Evolutionary conservation across 345 rosid genomes (phyloP), one percentile per base, ranked within the genome.

Genomic region (Lenwebbia sp.): DNA sequence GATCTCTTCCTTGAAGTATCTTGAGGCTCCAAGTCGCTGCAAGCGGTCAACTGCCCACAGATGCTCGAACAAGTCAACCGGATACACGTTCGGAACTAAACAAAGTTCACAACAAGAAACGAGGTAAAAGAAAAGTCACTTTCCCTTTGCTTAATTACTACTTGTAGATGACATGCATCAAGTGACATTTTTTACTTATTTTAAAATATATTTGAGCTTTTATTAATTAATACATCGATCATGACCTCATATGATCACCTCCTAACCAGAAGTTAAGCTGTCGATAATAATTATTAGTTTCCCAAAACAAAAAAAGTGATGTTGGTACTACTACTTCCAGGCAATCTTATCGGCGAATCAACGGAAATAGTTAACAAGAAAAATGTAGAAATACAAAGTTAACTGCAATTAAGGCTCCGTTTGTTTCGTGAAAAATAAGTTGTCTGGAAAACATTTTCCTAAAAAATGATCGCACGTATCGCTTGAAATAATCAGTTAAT

Each of bases 21-120:
- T 94, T 14, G 98, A 94, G 50, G 94, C 90, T 76, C 99, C 99
- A 8, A 96, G 93, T 44, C 99, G 95, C 49, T 96, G 96, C 85
- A 97, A 83, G 54, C 99, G 96, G 90, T 97, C 99, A 26, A 97
- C 96, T 6, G 91, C 90, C 99, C 99, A 97, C 11, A 95, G 89
- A 58, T 91, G 98, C 85, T 97, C 98, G 88, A 97, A 97, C 88
- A 97, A 82, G 86, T 97, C 99, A 47, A 97, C 96, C 4, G 99
- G 99, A 85, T 93, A 96, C 12, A 95, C 99, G 50, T 88, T 91
- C 1, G 99, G 99, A 47, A 94, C 99, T 97, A 85, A 41, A 30
- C 22, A 19, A 57, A 13, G 19, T 55, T 12, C 26, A 22, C 57
- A 54, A 76, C 23, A 55, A 26, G 30, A 57, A 26, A 57, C 11